Base-by-base conservation (phyloP, 257 asterid genomes). In the Nicotiana tomentosiformis region DNA sequence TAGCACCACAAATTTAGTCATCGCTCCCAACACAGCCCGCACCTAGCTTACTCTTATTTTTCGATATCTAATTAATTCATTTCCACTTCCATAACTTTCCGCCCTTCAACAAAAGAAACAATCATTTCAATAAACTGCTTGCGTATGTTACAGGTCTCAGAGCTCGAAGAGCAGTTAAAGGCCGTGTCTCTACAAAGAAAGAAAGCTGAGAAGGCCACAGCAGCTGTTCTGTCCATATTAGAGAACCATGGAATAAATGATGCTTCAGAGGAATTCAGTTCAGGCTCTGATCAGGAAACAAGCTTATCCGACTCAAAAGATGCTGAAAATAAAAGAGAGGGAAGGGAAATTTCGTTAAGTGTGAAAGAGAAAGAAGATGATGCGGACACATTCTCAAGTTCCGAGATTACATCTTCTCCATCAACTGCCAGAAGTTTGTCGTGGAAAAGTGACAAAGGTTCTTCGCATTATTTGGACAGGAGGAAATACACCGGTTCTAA, bases 181-280 rank as follows among this genome's bases (percentile, higher is more conserved):
- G 84, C 83, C 80, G 96, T 91, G 16, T 83, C 92, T 69, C 89
- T 93, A 55, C 98, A 93, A 88, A 92, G 97, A 83, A 92, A 88
- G 85, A 94, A 91, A 86, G 98, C 99, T 51, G 99, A 96, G 85
- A 94, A 88, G 91, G 99, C 99, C 83, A 94, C 98, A 33, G 86
- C 87, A 1, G 91, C 90, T 82, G 94, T 94, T 85, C 98, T 96
- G 84, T 87, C 95, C 32, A 93, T 96, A 81, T 86, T 96, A 77
- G 97, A 88, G 82, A 84, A 92, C 84, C 89, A 87, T 77, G 92
- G 94, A 82, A 84, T 93, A 81, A 91, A 94, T 82, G 97, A 93
- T 84, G 85, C 83, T 62, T 93, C 97, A 0, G 98, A 91, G 86
- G 94, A 86, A 32, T 88, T 88, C 55, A 94, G 92, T 83, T 94